Evolutionary conservation across 2,329 filamentous ascomycete genomes (phyloP).

Genomic region (Aschersonia sp.): DNA sequence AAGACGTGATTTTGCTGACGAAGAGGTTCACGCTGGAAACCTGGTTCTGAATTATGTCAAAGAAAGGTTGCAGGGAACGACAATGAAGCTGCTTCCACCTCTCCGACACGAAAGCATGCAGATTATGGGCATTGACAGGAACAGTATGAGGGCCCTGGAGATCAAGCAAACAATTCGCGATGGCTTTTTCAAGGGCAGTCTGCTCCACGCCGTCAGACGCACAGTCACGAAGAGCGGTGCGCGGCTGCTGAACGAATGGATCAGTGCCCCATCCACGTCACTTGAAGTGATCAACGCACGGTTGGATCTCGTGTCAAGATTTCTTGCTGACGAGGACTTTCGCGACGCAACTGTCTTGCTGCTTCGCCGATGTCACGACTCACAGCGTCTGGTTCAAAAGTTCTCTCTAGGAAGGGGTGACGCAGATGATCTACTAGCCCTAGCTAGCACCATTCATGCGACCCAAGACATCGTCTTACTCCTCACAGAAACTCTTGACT

Average conservation of each 20-base stretch:
- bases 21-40: conserved; percentile 65
- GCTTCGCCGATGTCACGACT: conserved; percentile 66
- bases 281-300: conserved; percentile 62
- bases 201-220: conserved; percentile 76
- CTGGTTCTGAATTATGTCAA: conserved; percentile 75
- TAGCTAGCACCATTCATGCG: conserved; percentile 67
- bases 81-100: conserved; percentile 73
- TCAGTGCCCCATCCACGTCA: conserved; percentile 87
- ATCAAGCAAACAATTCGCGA: conserved; percentile 78
- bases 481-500: conserved; percentile 15
- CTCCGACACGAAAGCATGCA: conserved; percentile 58
- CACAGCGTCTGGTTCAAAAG: conserved; percentile 80
- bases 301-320: conserved; percentile 66
- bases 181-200: conserved; percentile 61
- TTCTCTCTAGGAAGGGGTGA: conserved; percentile 89
- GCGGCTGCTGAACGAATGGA: conserved; percentile 66
- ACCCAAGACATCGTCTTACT: conserved; percentile 50
- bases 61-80: conserved; percentile 60
- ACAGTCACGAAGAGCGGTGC: conserved; percentile 89
- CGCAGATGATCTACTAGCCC: conserved; percentile 72
- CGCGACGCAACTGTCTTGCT: conserved; percentile 55
- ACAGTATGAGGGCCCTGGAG: conserved; percentile 78
- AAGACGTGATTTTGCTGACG: conserved; percentile 41
- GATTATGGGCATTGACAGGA: conserved; percentile 83
- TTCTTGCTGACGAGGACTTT: conserved; percentile 51